Evolutionary conservation across 1,139 yeast genomes (phyloP), one percentile per base, ranked within the genome.

Genomic region (Chernovozyma sophiae-reginae): DNA sequence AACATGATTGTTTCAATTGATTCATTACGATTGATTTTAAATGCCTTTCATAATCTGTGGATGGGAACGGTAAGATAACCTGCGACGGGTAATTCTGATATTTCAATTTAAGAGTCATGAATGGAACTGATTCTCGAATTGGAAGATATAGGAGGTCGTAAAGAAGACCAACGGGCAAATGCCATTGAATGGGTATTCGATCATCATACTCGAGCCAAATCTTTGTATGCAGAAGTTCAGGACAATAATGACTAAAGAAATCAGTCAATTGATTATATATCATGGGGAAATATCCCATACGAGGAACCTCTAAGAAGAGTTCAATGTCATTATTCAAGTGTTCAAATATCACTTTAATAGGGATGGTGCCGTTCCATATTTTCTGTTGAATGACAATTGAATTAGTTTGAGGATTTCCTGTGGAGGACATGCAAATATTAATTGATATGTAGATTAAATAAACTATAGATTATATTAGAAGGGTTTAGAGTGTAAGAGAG

Each of bases 1-100:
- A 86, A 49, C 86, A 77, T 3, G 89, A 74, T 52, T 90, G 96
- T 50, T 90, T 90, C 53, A 86, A 59, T 44, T 79, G 89, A 54
- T 89, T 87, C 41, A 80, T 65, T 78, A 92, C 77, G 35, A 76
- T 72, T 37, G 72, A 74, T 37, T 67, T 64, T 23, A 86, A 41
- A 3, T 56, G 38, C 27, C 39, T 46, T 5, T 47, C 50, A 45
- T 65, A 65, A 42, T 62, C 54, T 3, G 53, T 37, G 5, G 43
- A 44, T n/a, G 42, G 39, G 43, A 67, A 56, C 1, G 86, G 82
- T 5, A 86, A 64, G 1, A 85, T 59, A 16, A 71, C 58, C 2
- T 70, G 77, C 0, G 48, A 37, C 0, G 95, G 95, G 38, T 72
- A 74, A 2, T 42, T 55, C 7, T 67, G 59, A 37, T 60, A 52